Evolutionary conservation across 2,329 filamentous ascomycete species (phyloP).

Genomic region (Hypoxylon rubiginosum): DNA sequence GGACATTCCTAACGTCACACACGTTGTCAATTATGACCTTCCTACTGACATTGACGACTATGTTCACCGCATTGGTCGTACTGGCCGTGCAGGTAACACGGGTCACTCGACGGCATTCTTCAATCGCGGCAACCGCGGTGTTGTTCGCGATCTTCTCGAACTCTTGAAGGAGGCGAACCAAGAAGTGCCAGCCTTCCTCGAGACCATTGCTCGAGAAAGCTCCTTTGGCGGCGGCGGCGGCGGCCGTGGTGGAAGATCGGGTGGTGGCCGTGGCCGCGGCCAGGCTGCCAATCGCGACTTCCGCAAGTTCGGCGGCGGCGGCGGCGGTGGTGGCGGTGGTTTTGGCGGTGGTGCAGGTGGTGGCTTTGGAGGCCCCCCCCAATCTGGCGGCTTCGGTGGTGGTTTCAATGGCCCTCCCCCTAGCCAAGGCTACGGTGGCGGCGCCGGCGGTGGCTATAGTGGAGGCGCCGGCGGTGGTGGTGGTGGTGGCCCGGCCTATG

Average conservation of each 20-base stretch:
- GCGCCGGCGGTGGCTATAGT: slow-evolving; percentile 55
- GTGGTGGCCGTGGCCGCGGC: slow-evolving; percentile 81
- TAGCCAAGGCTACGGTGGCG: slow-evolving; percentile 50
- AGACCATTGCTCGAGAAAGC: slow-evolving; percentile 96
- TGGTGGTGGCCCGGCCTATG: slow-evolving; percentile 61
- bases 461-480: too few relatives aligned
- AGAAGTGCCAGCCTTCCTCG: slow-evolving; percentile 92
- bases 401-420: slow-evolving; percentile 55
- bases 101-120: slow-evolving; percentile 99
- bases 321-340: slow-evolving; percentile 60
- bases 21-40: slow-evolving; percentile 99
- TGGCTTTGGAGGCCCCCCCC: slow-evolving; percentile 57
- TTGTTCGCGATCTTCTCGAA: slow-evolving; percentile 96
- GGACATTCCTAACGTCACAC: slow-evolving; percentile 95
- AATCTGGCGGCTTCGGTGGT: slow-evolving; percentile 61
- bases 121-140: slow-evolving; percentile 98
- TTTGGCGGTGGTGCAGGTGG: slow-evolving; percentile 57
- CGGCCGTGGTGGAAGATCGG: slow-evolving; percentile 70
- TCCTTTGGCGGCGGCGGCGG: slow-evolving; percentile 82
- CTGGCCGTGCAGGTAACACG: slow-evolving; percentile 98
- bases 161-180: slow-evolving; percentile 99
- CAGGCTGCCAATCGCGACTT: slow-evolving; percentile 84
- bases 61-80: slow-evolving; percentile 99
- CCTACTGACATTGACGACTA: slow-evolving; percentile 99
- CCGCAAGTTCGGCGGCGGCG: slow-evolving; percentile 78